phyloP scores from a whole-genome alignment of 768 basidiomycete species.

The Erythrobasidium yunnanense region DNA sequence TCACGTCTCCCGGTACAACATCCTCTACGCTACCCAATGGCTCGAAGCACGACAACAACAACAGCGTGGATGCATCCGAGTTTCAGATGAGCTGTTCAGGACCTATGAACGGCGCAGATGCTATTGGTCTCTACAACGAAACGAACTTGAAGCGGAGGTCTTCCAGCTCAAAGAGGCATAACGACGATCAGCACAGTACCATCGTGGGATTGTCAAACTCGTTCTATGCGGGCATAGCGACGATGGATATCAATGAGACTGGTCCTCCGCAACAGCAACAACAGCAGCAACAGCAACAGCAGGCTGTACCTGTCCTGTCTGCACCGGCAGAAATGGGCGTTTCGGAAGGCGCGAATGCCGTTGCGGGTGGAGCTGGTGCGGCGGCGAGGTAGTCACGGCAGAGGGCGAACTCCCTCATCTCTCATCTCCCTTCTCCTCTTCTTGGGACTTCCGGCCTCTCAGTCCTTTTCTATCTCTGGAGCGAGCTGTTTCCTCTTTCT shows the following conservation, averaged over 20 bases:
- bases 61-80: constrained; percentile 34
- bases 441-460: too few relatives aligned
- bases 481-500: not conserved
- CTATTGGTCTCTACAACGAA: constrained; percentile 50
- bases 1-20: not conserved
- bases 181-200: not conserved
- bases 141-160: constrained; percentile 1
- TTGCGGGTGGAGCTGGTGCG: constrained; percentile 19
- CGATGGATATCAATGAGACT: constrained; percentile 21
- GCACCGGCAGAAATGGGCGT: constrained; percentile 14
- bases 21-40: constrained; percentile 12
- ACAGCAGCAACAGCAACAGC: not conserved
- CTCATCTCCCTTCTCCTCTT: too few relatives aligned
- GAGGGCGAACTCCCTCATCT: too few relatives aligned
- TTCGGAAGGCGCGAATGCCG: constrained; percentile 26
- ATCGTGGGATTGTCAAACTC: constrained; percentile 25
- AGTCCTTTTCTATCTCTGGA: too few relatives aligned
- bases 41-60: not conserved
- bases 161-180: not conserved
- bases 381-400: not conserved
- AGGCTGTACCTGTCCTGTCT: too few relatives aligned
- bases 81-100: constrained; percentile 42
- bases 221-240: constrained; percentile 4
- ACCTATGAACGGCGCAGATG: constrained; percentile 56
- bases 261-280: not conserved